Evolutionary conservation across 768 basidiomycete genomes (phyloP), one percentile per base, ranked within the genome.

Genomic region (Trametes cubensis): DNA sequence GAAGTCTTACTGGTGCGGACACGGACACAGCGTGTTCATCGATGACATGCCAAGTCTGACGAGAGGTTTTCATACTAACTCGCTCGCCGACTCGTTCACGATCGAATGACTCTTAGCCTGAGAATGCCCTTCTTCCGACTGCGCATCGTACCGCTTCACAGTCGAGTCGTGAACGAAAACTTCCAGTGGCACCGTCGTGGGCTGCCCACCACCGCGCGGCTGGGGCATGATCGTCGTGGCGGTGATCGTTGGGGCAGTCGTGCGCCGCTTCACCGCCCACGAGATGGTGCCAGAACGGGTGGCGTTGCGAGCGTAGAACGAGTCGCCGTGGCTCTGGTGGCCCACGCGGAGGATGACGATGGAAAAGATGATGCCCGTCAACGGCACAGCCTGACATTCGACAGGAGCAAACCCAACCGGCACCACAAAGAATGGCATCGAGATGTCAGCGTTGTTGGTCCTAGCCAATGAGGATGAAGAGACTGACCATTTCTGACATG

Each of bases 401-500:
- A 4, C 20, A n/a, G 17, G 11, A 6, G 18, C 40, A 13, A 50
- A 18, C 11, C 28, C 17, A n/a, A 10, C 3, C 18, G 23, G n/a
- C 26, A 11, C 15, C n/a, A n/a, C 11, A 50, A 15, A 17, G 13
- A 7, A 55, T 15, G 18, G 28, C 15, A 47, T 30, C 11, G 49
- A 6, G 34, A 34, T 10, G 34, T 34, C 34, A 34, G 10, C 10
- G 10, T 34, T 2, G 10, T 10, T 11, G 34, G 10, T 11, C 5
- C 34, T 34, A 10, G 10, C 11, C 34, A 11, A 34, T 34, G 34
- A 34, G 34, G 34, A 34, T n/a, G 17, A 4, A 18, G 10, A 21
- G 26, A 47, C 53, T 6, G n/a, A 61, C 60, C 60, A 61, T 61
- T 7, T 55, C 51, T 8, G 65, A 60, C 61, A 66, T 60, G 41